Evolutionary conservation across 441 rosid genomes (phyloP).

Genomic region (Gossypium davidsonii): DNA sequence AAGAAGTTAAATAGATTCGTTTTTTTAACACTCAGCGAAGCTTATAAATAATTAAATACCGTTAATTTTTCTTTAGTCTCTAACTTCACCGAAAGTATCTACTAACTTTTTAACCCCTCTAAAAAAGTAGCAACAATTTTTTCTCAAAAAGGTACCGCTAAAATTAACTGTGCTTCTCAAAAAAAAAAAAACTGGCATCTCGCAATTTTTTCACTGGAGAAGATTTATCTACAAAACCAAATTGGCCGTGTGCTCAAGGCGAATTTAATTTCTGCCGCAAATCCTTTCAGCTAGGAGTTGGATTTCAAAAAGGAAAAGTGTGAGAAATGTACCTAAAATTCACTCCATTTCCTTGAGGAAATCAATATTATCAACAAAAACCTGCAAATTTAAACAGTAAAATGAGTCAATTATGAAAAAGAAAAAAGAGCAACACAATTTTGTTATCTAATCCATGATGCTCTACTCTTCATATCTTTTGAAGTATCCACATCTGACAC

Average conservation of each 20-base stretch:
- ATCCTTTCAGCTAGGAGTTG: constrained; percentile 14
- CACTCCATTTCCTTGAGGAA: constrained; percentile 82
- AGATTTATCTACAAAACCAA: constrained; percentile 34
- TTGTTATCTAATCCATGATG: background rate
- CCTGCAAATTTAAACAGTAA: constrained; percentile 32
- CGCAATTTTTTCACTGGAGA: constrained; percentile 12
- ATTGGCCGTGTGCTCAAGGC: background rate
- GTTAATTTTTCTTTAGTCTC: background rate
- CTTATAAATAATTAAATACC: too few species aligned
- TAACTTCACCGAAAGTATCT: background rate
- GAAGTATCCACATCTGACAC: too few species aligned
- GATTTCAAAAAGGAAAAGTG: constrained; percentile 6
- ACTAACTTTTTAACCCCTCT: background rate
- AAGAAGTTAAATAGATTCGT: too few species aligned
- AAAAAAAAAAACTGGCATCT: background rate
- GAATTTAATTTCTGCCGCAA: constrained; percentile 15
- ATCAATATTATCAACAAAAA: constrained; percentile 83
- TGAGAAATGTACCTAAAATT: constrained; percentile 21
- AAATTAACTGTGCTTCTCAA: too few species aligned
- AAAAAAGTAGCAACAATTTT: background rate
- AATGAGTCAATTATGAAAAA: background rate
- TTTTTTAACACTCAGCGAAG: background rate
- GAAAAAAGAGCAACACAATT: background rate
- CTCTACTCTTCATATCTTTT: too few species aligned
- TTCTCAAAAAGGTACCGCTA: too few species aligned